Evolutionary conservation across 2,329 filamentous ascomycete genomes (phyloP), one percentile per base, ranked within the genome.

Genomic region (Akanthomyces dipterigenus): DNA sequence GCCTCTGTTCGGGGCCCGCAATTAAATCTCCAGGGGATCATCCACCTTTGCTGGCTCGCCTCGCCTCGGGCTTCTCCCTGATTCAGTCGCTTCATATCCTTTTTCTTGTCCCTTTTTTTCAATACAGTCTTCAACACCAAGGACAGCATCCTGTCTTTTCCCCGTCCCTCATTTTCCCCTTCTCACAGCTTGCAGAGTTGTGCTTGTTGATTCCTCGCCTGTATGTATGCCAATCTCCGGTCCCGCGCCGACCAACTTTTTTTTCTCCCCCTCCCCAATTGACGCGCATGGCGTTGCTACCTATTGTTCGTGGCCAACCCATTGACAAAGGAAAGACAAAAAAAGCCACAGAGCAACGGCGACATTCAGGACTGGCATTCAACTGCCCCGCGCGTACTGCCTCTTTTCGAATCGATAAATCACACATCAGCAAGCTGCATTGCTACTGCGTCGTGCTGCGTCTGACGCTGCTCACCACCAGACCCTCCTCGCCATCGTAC

Each of bases 1-100:
- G 6, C 18, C 16, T n/a, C 46, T 50, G 5, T 18, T 20, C 14
- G 24, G 38, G 59, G 5, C 51, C 59, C 59, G 45, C 43, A 61
- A 55, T 55, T 48, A 48, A 54, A 60, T 60, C 58, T 61, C 34
- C 59, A 61, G 59, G 59, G 59, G 59, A 61, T 61, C 59, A 18
- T 61, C 50, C 51, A 40, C 51, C n/a, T 54, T 22, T n/a, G n/a
- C 28, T 54, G 26, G n/a, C 34, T 40, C 14, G 28, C 9, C 34
- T 36, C 40, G 24, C 56, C 28, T 22, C 11, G 31, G 31, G 31
- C 31, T 36, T 60, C 49, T 54, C 57, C 54, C 36, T 56, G 40
- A 45, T 45, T 26, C 36, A 59, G 36, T 34, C 8, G 31, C 20
- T 45, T 20, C 12, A 18, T 38, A 22, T 28, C 24, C 43, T 14